Evolutionary conservation across 2,329 filamentous ascomycete genomes (phyloP).

Genomic region (Chaetomium globosum): DNA sequence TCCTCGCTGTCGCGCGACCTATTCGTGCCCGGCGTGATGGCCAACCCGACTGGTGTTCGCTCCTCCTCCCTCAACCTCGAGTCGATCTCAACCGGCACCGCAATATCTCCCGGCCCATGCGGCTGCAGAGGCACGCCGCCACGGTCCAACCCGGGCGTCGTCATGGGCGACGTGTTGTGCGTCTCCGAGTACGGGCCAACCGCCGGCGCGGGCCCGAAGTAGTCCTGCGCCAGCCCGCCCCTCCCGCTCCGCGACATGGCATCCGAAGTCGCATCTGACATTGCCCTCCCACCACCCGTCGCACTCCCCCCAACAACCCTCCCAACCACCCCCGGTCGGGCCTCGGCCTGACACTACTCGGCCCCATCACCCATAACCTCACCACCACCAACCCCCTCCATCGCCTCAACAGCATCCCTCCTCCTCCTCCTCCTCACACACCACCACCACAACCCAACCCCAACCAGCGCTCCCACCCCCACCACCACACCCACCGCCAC

Average conservation of each 20-base stretch:
- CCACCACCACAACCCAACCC: conserved; percentile 53
- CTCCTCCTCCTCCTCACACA: conserved; percentile 50
- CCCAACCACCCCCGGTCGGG: conserved; percentile 37
- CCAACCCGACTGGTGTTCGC: background rate
- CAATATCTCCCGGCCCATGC: conserved; percentile 53
- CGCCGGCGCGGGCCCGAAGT: conserved; percentile 50
- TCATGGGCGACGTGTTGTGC: conserved; percentile 33
- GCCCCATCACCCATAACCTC: conserved; percentile 34
- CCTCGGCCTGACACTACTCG: conserved; percentile 27
- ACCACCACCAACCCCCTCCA: conserved; percentile 46
- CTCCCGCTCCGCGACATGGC: conserved; percentile 37
- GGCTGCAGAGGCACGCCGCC: conserved; percentile 49
- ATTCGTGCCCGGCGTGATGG: background rate
- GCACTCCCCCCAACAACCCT: conserved; percentile 31
- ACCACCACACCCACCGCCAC: conserved; percentile 58
- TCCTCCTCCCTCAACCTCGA: conserved; percentile 35
- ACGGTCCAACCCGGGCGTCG: conserved; percentile 39
- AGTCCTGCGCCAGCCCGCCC: conserved; percentile 44
- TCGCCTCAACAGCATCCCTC: conserved; percentile 20
- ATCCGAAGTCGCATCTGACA: conserved; percentile 43
- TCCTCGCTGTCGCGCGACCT: background rate
- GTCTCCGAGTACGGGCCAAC: conserved; percentile 52
- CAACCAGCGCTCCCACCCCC: conserved; percentile 48
- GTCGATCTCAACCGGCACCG: conserved; percentile 58
- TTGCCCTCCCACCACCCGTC: conserved; percentile 21